A percentile compares a stretch with the other conserved stretches of the same genome.
These are phyloP conservation scores for Penicillium glabrum DNA, from an alignment of 2,329 filamentous ascomycete species.

Conservation along the genomic window DNA sequence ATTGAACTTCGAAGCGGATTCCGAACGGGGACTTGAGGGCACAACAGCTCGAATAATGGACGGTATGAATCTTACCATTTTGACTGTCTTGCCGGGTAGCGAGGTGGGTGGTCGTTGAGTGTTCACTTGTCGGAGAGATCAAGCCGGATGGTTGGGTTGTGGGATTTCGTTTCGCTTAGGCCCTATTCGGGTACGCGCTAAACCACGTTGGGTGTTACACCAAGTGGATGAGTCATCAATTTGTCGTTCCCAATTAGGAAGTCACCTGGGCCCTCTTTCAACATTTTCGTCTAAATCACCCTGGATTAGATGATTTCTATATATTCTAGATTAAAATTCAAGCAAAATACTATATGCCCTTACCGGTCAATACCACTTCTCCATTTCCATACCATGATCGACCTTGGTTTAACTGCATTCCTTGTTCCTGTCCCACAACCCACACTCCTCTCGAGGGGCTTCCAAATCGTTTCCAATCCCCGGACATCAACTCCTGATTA, in stretches of 20 bases:
- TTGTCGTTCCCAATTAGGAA: slow-evolving; percentile 3
- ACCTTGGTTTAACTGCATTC: slow-evolving; percentile 73
- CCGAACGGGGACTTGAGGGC: slow-evolving; percentile 22
- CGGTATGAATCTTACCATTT: slow-evolving; percentile 45
- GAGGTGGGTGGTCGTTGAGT: slow-evolving; percentile 42
- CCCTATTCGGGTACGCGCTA: slow-evolving; percentile 36
- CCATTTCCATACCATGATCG: slow-evolving; percentile 86
- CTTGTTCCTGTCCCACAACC: slow-evolving; percentile 82
- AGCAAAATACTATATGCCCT: slow-evolving; percentile 42
- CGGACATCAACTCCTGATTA: slow-evolving; percentile 70
- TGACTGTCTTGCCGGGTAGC: slow-evolving; percentile 49
- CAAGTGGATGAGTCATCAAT: not conserved
- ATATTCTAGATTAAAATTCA: not conserved
- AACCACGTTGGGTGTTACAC: slow-evolving; percentile 22
- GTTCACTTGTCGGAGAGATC: slow-evolving; percentile 41
- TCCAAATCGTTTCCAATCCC: slow-evolving; percentile 63
- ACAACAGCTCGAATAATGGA: slow-evolving; percentile 20
- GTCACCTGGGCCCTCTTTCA: not conserved
- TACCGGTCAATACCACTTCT: slow-evolving; percentile 60
- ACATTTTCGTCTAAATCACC: not conserved
- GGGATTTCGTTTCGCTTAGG: slow-evolving; percentile 48
- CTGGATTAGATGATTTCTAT: not conserved
- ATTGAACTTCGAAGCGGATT: slow-evolving; percentile 13
- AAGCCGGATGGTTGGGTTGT: slow-evolving; percentile 39
- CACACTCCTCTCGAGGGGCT: slow-evolving; percentile 64